These are phyloP conservation scores for Euphorbia peplus DNA, from an alignment of 345 rosid genomes.

Conservation along the genomic window DNA sequence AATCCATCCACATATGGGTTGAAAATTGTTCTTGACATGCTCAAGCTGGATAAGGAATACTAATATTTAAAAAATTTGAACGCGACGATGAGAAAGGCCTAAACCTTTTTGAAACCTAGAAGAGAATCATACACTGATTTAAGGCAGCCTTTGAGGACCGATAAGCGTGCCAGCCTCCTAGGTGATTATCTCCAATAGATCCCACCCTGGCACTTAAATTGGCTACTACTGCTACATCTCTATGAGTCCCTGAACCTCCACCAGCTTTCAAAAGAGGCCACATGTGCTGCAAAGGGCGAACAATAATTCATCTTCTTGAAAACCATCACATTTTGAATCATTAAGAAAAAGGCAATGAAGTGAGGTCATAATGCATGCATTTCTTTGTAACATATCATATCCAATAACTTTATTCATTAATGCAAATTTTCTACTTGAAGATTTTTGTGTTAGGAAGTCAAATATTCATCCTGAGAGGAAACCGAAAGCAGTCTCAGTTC, in stretches of 20 bases:
- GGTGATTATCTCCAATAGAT: conserved; percentile 74
- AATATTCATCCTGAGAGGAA: not conserved
- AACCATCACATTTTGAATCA: no score
- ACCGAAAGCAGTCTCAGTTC: no score
- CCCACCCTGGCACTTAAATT: conserved; percentile 89
- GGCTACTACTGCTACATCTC: conserved; percentile 82
- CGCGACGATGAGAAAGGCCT: not conserved
- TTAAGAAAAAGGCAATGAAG: not conserved
- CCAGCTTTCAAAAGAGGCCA: conserved; percentile 93
- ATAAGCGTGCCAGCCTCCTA: conserved; percentile 95
- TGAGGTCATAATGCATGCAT: not conserved
- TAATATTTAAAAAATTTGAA: not conserved
- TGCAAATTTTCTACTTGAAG: not conserved
- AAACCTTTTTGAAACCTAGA: not conserved
- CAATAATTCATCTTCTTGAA: not conserved
- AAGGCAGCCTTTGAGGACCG: conserved; percentile 85
- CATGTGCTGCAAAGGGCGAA: conserved; percentile 69
- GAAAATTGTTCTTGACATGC: not conserved
- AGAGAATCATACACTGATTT: conserved; percentile 59
- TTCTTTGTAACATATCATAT: not conserved
- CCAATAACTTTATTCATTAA: not conserved
- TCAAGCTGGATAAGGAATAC: conserved; percentile 3
- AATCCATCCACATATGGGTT: not conserved
- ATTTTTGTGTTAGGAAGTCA: not conserved
- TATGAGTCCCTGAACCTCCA: conserved; percentile 60